A percentile compares a stretch with the other conserved stretches of the same genome.
phyloP scores from a whole-genome alignment of 179 eudicot genomes.

The Kewa caespitosa region DNA sequence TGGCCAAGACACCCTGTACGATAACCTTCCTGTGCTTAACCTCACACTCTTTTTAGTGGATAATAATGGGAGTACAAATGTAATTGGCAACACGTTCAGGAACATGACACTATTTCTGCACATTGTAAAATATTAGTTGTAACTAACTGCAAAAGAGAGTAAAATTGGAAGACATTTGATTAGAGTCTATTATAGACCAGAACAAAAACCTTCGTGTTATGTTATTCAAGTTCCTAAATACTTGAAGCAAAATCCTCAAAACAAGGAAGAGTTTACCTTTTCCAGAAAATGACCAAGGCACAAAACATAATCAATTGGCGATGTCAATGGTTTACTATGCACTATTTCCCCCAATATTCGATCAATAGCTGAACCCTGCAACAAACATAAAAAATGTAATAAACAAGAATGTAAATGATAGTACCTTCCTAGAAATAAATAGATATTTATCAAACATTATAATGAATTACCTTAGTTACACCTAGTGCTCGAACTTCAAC shows the following conservation, averaged over 20 bases:
- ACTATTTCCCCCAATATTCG: slow-evolving; percentile 87
- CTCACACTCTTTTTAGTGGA: too few relatives aligned
- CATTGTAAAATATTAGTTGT: too few relatives aligned
- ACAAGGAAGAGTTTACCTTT: slow-evolving; percentile 45
- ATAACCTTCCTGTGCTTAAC: too few relatives aligned
- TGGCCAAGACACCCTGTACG: too few relatives aligned
- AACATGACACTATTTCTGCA: too few relatives aligned
- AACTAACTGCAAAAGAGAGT: too few relatives aligned
- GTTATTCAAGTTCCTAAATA: not conserved
- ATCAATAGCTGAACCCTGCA: slow-evolving; percentile 90
- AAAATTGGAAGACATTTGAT: not conserved
- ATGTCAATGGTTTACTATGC: slow-evolving; percentile 59
- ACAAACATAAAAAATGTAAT: not conserved
- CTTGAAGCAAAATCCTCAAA: not conserved
- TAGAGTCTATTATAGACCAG: not conserved
- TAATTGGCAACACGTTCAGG: too few relatives aligned
- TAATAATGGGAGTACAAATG: too few relatives aligned
- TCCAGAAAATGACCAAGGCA: slow-evolving; percentile 84
- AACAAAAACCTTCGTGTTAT: not conserved
- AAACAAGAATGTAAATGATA: not conserved
- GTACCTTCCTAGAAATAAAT: not conserved
- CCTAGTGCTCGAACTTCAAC: slow-evolving; percentile 92
- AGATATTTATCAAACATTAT: not conserved
- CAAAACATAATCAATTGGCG: slow-evolving; percentile 88
- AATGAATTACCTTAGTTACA: slow-evolving; percentile 71